phyloP scores from a whole-genome alignment of 768 basidiomycete species.

The Hysterangium stoloniferum region DNA sequence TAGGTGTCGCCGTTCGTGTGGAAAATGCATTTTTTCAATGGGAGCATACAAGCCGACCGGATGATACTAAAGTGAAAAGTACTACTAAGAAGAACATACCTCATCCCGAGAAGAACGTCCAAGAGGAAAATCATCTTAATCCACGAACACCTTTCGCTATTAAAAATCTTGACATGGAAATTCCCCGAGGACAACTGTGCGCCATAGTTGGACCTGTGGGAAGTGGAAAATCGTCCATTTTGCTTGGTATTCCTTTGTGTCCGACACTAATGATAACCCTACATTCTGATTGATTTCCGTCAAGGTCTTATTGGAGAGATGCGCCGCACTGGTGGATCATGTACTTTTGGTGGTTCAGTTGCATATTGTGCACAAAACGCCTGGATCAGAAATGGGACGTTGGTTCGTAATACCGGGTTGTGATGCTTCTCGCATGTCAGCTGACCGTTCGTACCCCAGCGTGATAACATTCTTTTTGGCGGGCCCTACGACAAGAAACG shows the following conservation, averaged over 20 bases:
- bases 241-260: slow-evolving; percentile 16
- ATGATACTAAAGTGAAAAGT: slow-evolving; percentile 15
- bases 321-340: slow-evolving; percentile 42
- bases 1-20: slow-evolving; percentile 42
- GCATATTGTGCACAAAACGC: slow-evolving; percentile 69
- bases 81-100: slow-evolving; percentile 12
- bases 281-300: slow-evolving; percentile 41
- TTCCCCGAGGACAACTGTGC: slow-evolving; percentile 50
- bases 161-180: slow-evolving; percentile 38
- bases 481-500: slow-evolving; percentile 52
- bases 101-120: slow-evolving; percentile 2
- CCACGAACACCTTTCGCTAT: slow-evolving; percentile 40
- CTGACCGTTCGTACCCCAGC: slow-evolving; percentile 23
- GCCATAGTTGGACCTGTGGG: slow-evolving; percentile 67
- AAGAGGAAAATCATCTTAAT: slow-evolving; percentile 14
- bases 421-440: background rate
- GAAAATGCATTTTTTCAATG: slow-evolving; percentile 56
- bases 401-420: slow-evolving; percentile 34
- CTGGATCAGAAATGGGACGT: slow-evolving; percentile 67
- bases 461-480: slow-evolving; percentile 65
- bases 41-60: slow-evolving; percentile 31
- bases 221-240: slow-evolving; percentile 42
- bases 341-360: slow-evolving; percentile 54
- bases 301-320: slow-evolving; percentile 68
- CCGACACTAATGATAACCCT: background rate